Evolutionary conservation across 495 filamentous ascomycete species (phyloP).

Genomic region (Xylaria cubensis): DNA sequence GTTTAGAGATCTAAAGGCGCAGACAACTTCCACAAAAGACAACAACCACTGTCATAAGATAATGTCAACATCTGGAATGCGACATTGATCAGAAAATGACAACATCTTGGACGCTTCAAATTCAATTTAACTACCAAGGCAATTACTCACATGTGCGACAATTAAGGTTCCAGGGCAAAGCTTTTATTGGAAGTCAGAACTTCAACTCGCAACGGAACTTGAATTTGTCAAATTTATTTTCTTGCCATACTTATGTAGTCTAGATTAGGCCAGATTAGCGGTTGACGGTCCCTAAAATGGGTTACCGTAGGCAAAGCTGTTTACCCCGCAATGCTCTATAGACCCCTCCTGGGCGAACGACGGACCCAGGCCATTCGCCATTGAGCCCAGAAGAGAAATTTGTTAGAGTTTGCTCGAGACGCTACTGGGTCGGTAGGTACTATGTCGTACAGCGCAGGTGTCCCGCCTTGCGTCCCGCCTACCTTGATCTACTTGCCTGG

Average conservation of each 20-base stretch:
- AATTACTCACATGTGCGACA: no score
- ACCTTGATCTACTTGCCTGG: neutral
- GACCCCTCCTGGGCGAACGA: neutral
- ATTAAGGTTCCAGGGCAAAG: no score
- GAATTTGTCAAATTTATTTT: neutral
- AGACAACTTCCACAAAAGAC: neutral
- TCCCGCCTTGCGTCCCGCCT: neutral
- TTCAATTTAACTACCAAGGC: neutral
- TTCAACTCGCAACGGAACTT: neutral
- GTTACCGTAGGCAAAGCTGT: neutral
- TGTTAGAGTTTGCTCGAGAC: slow-evolving; percentile 13
- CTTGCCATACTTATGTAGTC: neutral
- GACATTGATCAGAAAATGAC: neutral
- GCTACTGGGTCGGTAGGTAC: neutral
- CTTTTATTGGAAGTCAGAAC: neutral
- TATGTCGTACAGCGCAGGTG: slow-evolving; percentile 13
- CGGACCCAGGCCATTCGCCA: neutral
- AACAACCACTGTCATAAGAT: neutral
- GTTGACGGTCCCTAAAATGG: neutral
- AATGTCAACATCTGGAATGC: neutral
- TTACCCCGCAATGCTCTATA: slow-evolving; percentile 16
- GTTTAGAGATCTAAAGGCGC: neutral
- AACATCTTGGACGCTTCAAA: neutral
- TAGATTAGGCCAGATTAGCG: neutral
- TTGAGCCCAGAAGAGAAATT: neutral